Evolutionary conservation across 331 rosid species (phyloP).

Genomic region (Malus hybrid): DNA sequence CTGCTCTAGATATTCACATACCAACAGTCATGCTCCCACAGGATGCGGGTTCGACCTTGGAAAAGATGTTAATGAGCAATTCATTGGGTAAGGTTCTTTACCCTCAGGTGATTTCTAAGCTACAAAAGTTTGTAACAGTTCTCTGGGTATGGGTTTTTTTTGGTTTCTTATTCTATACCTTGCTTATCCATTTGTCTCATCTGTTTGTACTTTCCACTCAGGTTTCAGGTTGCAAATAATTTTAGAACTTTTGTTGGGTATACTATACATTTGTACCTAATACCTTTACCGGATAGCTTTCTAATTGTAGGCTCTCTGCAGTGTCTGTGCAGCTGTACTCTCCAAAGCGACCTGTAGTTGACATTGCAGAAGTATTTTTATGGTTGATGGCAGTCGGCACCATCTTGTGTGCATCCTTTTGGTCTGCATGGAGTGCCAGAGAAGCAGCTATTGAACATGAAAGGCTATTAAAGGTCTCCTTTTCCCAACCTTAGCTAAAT

Average conservation of each 20-base stretch:
- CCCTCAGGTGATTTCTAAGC: background rate
- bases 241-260: background rate
- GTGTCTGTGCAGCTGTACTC: constrained; percentile 96
- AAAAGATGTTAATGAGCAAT: constrained; percentile 52
- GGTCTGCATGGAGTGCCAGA: constrained; percentile 92
- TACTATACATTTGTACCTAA: background rate
- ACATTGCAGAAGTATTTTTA: constrained; percentile 92
- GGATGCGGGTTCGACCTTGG: constrained; percentile 91
- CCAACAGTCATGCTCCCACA: constrained; percentile 95
- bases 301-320: constrained; percentile 28
- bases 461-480: constrained; percentile 63
- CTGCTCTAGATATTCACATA: constrained; percentile 77
- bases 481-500: constrained; percentile 1
- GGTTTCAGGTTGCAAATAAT: background rate
- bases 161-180: background rate
- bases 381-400: constrained; percentile 98
- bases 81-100: constrained; percentile 48
- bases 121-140: background rate
- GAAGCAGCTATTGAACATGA: constrained; percentile 73
- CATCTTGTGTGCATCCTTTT: constrained; percentile 84
- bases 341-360: constrained; percentile 75
- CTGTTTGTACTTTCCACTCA: background rate
- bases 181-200: background rate
- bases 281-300: constrained; percentile 1
- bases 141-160: constrained; percentile 17